Evolutionary conservation across 176 grass and related monocot species (phyloP).

Genomic region (Olyra latifolia): DNA sequence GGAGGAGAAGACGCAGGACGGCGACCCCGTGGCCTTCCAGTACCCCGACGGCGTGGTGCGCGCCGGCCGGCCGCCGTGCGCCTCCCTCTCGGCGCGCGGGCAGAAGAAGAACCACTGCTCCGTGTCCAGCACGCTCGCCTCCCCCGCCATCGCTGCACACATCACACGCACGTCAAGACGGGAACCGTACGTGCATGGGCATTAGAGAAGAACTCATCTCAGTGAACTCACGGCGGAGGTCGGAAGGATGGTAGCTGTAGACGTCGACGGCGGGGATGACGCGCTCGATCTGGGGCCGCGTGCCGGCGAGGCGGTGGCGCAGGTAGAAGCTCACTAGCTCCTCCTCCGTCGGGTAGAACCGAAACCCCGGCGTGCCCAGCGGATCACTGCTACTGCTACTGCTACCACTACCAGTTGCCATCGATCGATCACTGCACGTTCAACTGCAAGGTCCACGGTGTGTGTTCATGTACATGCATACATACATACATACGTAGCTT

Average conservation of each 20-base stretch:
- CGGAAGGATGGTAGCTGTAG: conserved; percentile 48
- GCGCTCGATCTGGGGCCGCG: conserved; percentile 25
- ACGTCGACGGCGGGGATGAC: conserved; percentile 68
- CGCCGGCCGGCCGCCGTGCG: conserved; percentile 40
- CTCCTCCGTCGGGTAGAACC: conserved; percentile 84
- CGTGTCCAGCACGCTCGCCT: conserved; percentile 28
- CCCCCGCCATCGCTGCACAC: conserved; percentile 47
- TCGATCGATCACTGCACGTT: background rate
- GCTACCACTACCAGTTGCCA: background rate
- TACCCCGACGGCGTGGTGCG: conserved; percentile 59
- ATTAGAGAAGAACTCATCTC: too few relatives aligned
- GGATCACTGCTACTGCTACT: background rate
- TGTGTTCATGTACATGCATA: background rate
- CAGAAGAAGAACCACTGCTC: conserved; percentile 83
- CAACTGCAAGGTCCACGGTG: too few relatives aligned
- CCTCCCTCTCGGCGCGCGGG: conserved; percentile 45
- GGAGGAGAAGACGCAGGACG: conserved; percentile 48
- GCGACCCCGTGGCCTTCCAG: conserved; percentile 70
- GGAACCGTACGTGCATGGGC: too few relatives aligned
- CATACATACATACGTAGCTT: background rate
- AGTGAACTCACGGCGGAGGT: conserved; percentile 45
- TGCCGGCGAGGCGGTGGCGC: conserved; percentile 48
- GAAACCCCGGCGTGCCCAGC: conserved; percentile 28
- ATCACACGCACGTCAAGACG: too few relatives aligned
- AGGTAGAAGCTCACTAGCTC: conserved; percentile 72